A percentile compares a stretch with the other conserved stretches of the same genome.
These are phyloP conservation scores for Sequoia sempervirens DNA, from an alignment of 75 land plant species.

Conservation along the genomic window DNA sequence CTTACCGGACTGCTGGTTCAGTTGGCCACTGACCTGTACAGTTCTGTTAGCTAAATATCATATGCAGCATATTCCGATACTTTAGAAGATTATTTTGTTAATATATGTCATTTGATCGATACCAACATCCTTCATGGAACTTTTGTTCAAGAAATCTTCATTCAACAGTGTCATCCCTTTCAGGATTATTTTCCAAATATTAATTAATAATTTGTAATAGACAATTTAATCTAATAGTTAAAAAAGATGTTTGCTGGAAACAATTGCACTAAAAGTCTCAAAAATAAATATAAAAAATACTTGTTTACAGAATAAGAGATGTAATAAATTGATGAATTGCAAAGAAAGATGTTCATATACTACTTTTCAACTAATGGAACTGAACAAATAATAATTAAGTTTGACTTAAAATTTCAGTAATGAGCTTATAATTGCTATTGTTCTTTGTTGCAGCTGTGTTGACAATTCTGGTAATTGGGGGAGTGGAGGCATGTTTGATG, in stretches of 20 bases:
- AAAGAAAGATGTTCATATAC: background rate
- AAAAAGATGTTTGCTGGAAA: no score
- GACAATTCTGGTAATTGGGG: constrained; percentile 92
- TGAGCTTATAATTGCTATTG: no score
- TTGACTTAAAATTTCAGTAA: no score
- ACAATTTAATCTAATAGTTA: no score
- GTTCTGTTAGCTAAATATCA: background rate
- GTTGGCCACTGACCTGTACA: background rate
- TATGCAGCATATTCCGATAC: background rate
- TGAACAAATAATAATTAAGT: no score
- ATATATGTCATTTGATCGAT: background rate
- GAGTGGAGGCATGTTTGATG: constrained; percentile 83
- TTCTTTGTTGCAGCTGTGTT: constrained; percentile 49
- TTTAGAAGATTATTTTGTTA: background rate
- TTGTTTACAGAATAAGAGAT: background rate
- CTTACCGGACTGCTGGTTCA: background rate
- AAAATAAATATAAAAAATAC: no score
- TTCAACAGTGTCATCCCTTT: background rate
- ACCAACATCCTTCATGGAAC: background rate
- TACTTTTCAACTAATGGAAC: background rate
- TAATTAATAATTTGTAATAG: background rate
- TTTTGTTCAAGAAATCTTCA: background rate
- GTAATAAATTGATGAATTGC: background rate
- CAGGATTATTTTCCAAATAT: background rate
- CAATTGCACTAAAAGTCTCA: no score